phyloP scores from a whole-genome alignment of 2,329 filamentous ascomycete genomes.

The Teratosphaeria destructans region DNA sequence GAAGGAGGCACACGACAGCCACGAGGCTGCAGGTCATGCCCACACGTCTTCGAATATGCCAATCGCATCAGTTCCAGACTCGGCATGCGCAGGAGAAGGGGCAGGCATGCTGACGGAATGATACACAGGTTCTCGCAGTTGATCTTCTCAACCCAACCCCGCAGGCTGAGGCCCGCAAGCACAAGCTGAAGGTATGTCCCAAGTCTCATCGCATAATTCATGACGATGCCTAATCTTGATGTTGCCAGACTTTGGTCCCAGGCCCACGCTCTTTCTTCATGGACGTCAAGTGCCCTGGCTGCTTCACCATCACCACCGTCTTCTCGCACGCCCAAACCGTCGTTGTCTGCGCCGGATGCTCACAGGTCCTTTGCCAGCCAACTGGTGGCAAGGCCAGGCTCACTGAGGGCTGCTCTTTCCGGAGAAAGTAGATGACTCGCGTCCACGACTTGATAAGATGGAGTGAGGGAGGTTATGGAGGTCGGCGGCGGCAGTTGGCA shows the following conservation, averaged over 20 bases:
- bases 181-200: constrained; percentile 95
- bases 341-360: constrained; percentile 99
- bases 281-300: constrained; percentile 99
- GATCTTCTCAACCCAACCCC: constrained; percentile 99
- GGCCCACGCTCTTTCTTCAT: constrained; percentile 99
- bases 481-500: background rate
- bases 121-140: constrained; percentile 90
- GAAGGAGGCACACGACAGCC: constrained; percentile 18
- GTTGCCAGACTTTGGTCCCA: constrained; percentile 59
- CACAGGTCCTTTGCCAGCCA: constrained; percentile 97
- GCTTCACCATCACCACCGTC: constrained; percentile 99
- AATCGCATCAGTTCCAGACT: background rate
- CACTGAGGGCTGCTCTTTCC: constrained; percentile 99
- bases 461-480: background rate
- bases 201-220: background rate
- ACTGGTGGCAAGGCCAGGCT: constrained; percentile 98
- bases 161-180: constrained; percentile 97
- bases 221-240: background rate
- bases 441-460: constrained; percentile 5
- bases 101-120: constrained; percentile 14
- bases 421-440: constrained; percentile 77
- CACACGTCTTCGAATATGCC: background rate
- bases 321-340: constrained; percentile 99
- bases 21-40: background rate
- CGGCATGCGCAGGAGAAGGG: background rate